Evolutionary conservation across 2,329 filamentous ascomycete genomes (phyloP).

Genomic region (Fusarium praegraminearum): DNA sequence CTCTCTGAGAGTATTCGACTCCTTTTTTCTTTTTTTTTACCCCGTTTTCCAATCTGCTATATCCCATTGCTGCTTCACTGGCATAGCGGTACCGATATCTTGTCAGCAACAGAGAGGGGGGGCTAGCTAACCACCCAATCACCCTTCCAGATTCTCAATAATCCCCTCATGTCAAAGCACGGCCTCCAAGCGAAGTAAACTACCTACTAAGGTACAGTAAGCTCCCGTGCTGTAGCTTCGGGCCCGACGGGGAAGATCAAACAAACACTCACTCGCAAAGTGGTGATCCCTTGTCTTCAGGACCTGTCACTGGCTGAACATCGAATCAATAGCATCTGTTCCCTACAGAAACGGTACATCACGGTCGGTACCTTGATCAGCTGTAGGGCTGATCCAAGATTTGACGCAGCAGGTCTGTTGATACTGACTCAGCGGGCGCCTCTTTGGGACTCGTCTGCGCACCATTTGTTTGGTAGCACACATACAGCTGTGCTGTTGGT

Average conservation of each 20-base stretch:
- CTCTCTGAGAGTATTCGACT: not conserved
- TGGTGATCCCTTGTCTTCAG: not conserved
- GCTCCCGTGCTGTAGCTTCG: slow-evolving; percentile 21
- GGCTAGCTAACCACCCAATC: slow-evolving; percentile 6
- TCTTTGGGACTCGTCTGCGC: slow-evolving; percentile 12
- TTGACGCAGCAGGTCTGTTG: slow-evolving; percentile 26
- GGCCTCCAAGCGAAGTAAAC: slow-evolving; percentile 19
- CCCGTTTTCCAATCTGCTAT: not conserved
- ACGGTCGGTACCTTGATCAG: slow-evolving; percentile 2
- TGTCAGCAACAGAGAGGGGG: slow-evolving; percentile 1
- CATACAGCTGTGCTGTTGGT: slow-evolving; percentile 5
- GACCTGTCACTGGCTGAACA: slow-evolving; percentile 24
- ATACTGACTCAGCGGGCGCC: slow-evolving; percentile 16
- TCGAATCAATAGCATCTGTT: slow-evolving; percentile 6
- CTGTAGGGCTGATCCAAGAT: slow-evolving; percentile 27
- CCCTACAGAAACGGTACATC: slow-evolving; percentile 20
- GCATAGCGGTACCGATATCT: not conserved
- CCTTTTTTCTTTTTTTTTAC: not conserved
- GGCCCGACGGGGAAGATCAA: slow-evolving; percentile 33
- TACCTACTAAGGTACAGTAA: slow-evolving; percentile 4
- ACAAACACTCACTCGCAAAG: slow-evolving; percentile 14
- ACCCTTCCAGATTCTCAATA: not conserved
- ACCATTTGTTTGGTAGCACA: slow-evolving; percentile 11
- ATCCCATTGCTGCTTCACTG: not conserved
- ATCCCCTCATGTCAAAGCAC: slow-evolving; percentile 16